A percentile compares a stretch with the other conserved stretches of the same genome.
These are phyloP conservation scores for Lasiodiplodia sp. DNA, from an alignment of 2,329 filamentous ascomycete species.

Conservation along the genomic window DNA sequence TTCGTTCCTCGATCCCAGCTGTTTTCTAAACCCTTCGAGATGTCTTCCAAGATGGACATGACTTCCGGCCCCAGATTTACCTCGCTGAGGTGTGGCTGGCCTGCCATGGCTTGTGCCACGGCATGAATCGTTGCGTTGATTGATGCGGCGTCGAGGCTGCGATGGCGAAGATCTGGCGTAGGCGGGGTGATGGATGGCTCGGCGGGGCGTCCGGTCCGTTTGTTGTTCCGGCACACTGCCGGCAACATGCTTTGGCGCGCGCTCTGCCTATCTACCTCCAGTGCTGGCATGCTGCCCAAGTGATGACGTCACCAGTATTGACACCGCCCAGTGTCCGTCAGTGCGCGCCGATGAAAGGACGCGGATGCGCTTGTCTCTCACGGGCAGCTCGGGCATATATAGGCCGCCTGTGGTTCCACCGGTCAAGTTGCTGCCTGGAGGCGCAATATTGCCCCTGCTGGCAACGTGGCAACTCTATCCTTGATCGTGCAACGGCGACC, in stretches of 20 bases:
- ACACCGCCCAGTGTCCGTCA: neutral
- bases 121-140: neutral
- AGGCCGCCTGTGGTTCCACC: neutral
- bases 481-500: too few species aligned
- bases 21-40: neutral
- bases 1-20: slow-evolving; percentile 1
- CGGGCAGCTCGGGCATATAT: neutral
- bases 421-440: neutral
- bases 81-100: slow-evolving; percentile 10
- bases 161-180: neutral
- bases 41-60: slow-evolving; percentile 1
- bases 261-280: neutral
- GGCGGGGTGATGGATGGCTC: slow-evolving; percentile 1
- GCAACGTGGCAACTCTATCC: neutral
- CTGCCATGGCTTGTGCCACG: neutral
- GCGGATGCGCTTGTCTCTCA: neutral
- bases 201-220: neutral
- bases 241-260: neutral
- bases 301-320: neutral
- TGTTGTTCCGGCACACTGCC: neutral
- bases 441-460: too few species aligned
- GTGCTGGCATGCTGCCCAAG: neutral
- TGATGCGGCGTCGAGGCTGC: neutral
- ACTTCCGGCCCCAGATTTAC: neutral
- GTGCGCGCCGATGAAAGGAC: neutral